Conservation (phyloP, 2,329 filamentous ascomycete genomes). For the Aspergillus melleus region DNA sequence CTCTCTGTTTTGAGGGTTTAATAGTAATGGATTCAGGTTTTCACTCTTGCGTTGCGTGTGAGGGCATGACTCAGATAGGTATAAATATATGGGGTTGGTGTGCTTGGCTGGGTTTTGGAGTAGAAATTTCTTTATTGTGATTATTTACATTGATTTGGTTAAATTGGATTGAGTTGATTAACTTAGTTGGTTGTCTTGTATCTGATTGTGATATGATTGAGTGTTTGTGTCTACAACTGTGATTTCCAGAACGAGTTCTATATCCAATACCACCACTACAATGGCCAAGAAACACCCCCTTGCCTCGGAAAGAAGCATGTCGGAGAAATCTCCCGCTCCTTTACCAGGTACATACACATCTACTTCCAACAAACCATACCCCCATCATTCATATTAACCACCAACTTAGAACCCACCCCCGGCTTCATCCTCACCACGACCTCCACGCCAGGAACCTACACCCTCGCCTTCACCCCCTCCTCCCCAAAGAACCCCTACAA, state of each 20-base stretch:
- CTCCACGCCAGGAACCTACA: neutral
- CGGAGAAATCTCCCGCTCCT: neutral
- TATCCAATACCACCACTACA: neutral
- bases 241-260: neutral
- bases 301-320: neutral
- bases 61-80: neutral
- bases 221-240: neutral
- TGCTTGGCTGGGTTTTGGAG: too few relatives aligned
- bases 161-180: too few relatives aligned
- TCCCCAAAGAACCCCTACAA: neutral
- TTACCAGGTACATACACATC: too few relatives aligned
- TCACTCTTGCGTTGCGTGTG: neutral
- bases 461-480: neutral
- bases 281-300: neutral
- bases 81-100: neutral
- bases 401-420: neutral
- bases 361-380: too few relatives aligned
- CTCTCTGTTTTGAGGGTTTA: neutral
- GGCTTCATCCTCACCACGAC: neutral
- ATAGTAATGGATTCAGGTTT: neutral
- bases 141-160: too few relatives aligned
- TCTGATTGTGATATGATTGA: too few relatives aligned
- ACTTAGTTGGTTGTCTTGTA: too few relatives aligned
- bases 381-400: neutral
- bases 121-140: too few relatives aligned